Base-by-base conservation (phyloP, 2,329 filamentous ascomycete species). In the Diaporthe eres region DNA sequence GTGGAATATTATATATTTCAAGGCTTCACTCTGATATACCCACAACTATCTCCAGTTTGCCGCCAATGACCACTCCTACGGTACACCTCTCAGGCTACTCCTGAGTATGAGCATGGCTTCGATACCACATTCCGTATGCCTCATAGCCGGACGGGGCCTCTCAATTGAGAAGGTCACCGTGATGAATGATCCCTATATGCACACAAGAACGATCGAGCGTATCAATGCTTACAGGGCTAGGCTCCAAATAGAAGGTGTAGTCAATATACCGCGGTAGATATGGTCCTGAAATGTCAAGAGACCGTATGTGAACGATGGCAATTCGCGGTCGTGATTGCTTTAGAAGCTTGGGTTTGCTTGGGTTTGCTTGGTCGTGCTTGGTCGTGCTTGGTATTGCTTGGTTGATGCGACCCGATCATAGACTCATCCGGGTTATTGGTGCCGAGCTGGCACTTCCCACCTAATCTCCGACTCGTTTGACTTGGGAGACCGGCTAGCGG, bases 371-470 rank as follows among this genome's bases (percentile, higher is more conserved):
- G 63, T 6, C 17, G 17, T 61, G 28, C 58, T 61, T 61, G 60
- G 60, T 63, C 22, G 28, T 19, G 44, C 63, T 68, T 68, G 63
- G 63, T 68, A 37, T 68, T 68, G 63, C 63, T 68, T 68, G 63
- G 63, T 51, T 25, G 31, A 34, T 37, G 44, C 47, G 44, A 17
- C 47, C 31, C 39, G 25, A 10, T 39, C 31, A 8, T 25, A 3
- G 12, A 68, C 31, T 53, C 2, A 34, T 10, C 22, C 47, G 31
- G 28, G 5, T 22, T 22, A 53, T 31, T 53, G 65, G 65, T 68
- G 65, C 65, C 47, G 65, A 17, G 34, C 47, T 68, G 65, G 31
- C 22, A 49, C 47, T 53, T 53, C 34, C 22, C 44, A 68, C 47
- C 34, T 68, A 68, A 55, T 53, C 65, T 68, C 31, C 65, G 65